Evolutionary conservation across 169 alveolate genomes (phyloP).

Genomic region (Toxoplasma gondii): DNA sequence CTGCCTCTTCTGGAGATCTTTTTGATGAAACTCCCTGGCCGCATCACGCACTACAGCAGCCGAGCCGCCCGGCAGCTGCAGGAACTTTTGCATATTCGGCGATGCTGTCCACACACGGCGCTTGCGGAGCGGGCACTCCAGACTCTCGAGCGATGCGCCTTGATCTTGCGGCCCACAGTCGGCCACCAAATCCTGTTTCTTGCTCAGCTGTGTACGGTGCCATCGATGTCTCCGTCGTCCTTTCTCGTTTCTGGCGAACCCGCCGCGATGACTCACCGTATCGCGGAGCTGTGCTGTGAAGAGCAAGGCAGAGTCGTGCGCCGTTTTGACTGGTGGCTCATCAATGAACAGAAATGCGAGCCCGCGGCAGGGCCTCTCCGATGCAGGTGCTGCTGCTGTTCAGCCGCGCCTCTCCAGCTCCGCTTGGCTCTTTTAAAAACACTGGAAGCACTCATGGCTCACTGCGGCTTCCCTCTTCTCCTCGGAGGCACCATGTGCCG

Average conservation of each 20-base stretch:
- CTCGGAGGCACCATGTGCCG: background rate
- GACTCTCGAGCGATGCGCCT: conserved; percentile 10
- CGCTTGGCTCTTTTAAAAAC: background rate
- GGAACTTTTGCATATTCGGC: background rate
- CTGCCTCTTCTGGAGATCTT: conserved; percentile 28
- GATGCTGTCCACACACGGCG: background rate
- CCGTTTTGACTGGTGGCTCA: background rate
- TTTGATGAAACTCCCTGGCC: background rate
- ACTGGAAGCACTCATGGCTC: background rate
- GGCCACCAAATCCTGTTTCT: background rate
- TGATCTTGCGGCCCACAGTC: conserved; percentile 19
- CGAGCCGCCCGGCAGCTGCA: background rate
- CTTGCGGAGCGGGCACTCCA: conserved; percentile 14
- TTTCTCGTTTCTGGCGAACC: background rate
- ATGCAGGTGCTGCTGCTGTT: conserved; percentile 16
- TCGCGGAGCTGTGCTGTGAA: background rate
- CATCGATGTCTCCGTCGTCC: background rate
- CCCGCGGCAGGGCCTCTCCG: background rate
- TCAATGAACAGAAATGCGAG: background rate
- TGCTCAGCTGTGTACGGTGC: conserved; percentile 9
- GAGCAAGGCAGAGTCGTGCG: background rate
- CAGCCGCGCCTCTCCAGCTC: conserved; percentile 2
- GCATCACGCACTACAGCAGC: conserved; percentile 22
- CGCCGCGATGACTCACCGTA: background rate
- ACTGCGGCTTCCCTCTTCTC: conserved; percentile 22